Percentiles rank a stretch among this genome's conserved stretches.
phyloP scores from a whole-genome alignment of 768 basidiomycete species.

The Omphalotus guepiniiformis region DNA sequence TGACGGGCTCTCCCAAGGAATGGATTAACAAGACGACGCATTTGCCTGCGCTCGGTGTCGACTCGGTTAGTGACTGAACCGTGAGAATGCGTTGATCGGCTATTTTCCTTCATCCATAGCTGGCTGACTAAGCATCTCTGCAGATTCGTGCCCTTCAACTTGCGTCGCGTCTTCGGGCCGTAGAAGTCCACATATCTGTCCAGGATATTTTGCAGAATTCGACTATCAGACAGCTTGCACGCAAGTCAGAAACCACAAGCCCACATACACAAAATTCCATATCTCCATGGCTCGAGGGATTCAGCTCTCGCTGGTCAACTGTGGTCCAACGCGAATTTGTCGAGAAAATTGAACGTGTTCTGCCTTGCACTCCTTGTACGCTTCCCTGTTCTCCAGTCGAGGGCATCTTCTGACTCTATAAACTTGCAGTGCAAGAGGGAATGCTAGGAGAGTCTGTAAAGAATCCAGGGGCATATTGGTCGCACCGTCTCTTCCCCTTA shows the following conservation, averaged over 20 bases:
- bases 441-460: slow-evolving; percentile 7
- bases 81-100: background rate
- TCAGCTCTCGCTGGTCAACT: slow-evolving; percentile 1
- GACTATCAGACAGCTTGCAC: slow-evolving; percentile 1
- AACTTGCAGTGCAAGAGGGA: slow-evolving; percentile 6
- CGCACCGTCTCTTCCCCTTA: slow-evolving; percentile 4
- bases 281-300: background rate
- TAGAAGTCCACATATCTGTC: slow-evolving; percentile 1
- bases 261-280: background rate
- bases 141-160: slow-evolving; percentile 7
- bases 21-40: slow-evolving; percentile 5
- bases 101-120: background rate
- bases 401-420: background rate
- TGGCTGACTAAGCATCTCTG: background rate
- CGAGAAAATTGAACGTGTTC: slow-evolving; percentile 3
- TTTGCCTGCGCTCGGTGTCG: slow-evolving; percentile 8
- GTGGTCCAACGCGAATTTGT: background rate
- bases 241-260: background rate
- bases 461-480: slow-evolving; percentile 7
- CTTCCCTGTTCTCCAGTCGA: background rate
- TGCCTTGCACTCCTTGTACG: slow-evolving; percentile 10
- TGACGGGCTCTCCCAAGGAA: slow-evolving; percentile 2
- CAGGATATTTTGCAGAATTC: slow-evolving; percentile 1
- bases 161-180: slow-evolving; percentile 6
- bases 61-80: slow-evolving; percentile 3